phyloP scores from a whole-genome alignment of 2,329 filamentous ascomycete species.

The Fusarium sp. region DNA sequence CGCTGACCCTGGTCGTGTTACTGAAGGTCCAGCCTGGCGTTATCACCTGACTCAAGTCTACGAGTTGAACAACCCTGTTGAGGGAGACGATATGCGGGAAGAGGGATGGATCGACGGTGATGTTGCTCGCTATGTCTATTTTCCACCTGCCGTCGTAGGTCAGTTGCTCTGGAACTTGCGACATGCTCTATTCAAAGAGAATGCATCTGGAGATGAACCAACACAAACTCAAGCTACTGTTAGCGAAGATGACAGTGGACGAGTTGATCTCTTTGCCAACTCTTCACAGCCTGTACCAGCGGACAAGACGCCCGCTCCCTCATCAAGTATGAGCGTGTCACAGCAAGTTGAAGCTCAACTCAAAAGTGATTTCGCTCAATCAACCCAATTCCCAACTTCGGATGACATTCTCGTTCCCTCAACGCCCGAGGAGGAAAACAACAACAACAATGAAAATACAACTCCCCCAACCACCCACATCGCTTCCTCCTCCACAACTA shows the following conservation, averaged over 20 bases:
- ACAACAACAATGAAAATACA: slow-evolving; percentile 9
- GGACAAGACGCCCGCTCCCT: slow-evolving; percentile 31
- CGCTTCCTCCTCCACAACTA: slow-evolving; percentile 18
- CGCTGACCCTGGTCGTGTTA: slow-evolving; percentile 56
- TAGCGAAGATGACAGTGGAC: slow-evolving; percentile 24
- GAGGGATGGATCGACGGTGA: slow-evolving; percentile 64
- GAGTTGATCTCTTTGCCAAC: slow-evolving; percentile 35
- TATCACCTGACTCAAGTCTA: slow-evolving; percentile 61
- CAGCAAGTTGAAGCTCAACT: slow-evolving; percentile 65
- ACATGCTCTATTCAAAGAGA: slow-evolving; percentile 57
- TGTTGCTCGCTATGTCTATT: slow-evolving; percentile 63
- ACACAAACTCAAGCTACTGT: slow-evolving; percentile 13
- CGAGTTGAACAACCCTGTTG: slow-evolving; percentile 69
- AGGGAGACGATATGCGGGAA: slow-evolving; percentile 61
- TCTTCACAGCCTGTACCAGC: slow-evolving; percentile 26
- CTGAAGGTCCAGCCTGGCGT: slow-evolving; percentile 37
- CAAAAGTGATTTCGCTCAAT: slow-evolving; percentile 56
- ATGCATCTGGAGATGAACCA: slow-evolving; percentile 36
- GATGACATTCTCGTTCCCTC: slow-evolving; percentile 50
- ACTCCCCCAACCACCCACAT: slow-evolving; percentile 28
- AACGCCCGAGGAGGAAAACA: slow-evolving; percentile 42
- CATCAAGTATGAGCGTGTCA: slow-evolving; percentile 54
- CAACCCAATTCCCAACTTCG: slow-evolving; percentile 49
- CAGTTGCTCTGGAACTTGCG: slow-evolving; percentile 68
- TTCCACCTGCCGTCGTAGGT: slow-evolving; percentile 67